Evolutionary conservation across 768 basidiomycete species (phyloP).

Genomic region (Lentinula sp.): DNA sequence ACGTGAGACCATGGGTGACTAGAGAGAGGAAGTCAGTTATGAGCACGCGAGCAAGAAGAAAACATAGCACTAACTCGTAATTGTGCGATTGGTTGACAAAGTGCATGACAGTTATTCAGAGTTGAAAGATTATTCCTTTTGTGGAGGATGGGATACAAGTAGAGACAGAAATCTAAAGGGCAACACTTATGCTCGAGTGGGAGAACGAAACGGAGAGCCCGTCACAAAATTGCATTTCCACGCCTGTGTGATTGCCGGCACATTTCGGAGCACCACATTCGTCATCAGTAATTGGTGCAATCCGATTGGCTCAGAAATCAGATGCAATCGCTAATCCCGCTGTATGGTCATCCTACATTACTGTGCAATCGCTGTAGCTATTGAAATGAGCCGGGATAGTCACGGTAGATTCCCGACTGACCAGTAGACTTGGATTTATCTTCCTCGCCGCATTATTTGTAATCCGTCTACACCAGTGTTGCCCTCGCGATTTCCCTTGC

Average conservation of each 20-base stretch:
- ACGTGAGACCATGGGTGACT: constrained; percentile 92
- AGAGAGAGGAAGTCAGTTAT: not conserved
- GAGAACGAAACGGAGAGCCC: not conserved
- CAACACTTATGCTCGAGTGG: constrained; percentile 5
- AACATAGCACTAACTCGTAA: constrained; percentile 62
- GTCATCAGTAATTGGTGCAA: not conserved
- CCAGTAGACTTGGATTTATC: too few relatives aligned
- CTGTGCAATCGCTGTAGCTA: too few relatives aligned
- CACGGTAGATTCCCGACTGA: too few relatives aligned
- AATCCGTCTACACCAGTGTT: too few relatives aligned
- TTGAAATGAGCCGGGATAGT: too few relatives aligned
- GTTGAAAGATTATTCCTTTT: constrained; percentile 11
- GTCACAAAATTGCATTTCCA: not conserved
- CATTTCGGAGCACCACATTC: not conserved
- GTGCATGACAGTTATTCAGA: constrained; percentile 50
- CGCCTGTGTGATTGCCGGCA: not conserved
- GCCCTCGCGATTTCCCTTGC: too few relatives aligned
- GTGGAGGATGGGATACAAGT: constrained; percentile 18
- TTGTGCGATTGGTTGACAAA: constrained; percentile 82
- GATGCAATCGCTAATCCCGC: too few relatives aligned
- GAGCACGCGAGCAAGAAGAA: constrained; percentile 9
- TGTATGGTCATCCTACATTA: too few relatives aligned
- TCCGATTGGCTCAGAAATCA: not conserved
- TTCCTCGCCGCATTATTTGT: too few relatives aligned
- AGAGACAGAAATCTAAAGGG: constrained; percentile 9